Base-by-base conservation (phyloP, 2,329 filamentous ascomycete species). In the Apiospora saccharicola region DNA sequence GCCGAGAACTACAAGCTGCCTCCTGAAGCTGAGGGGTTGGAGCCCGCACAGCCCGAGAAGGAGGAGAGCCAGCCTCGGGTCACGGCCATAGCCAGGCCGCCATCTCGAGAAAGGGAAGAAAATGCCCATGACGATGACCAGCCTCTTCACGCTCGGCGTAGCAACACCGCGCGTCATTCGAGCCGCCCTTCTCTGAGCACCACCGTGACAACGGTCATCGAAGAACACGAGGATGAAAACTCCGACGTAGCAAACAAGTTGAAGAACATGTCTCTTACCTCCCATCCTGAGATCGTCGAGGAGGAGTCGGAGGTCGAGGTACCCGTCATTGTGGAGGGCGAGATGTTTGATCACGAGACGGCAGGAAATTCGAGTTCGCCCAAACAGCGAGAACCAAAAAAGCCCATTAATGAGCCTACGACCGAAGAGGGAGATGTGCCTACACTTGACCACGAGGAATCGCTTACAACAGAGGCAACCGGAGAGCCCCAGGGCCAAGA, bases 1-100 rank as follows among this genome's bases (percentile, higher is more conserved):
- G 91, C 94, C 69, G 96, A 98, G 83, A 98, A 97, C 80, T 98
- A 98, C 84, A 98, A 97, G 73, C 91, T 99, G 64, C 96, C 96
- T 0, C 90, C 93, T 2, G 96, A 98, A 82, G 96, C 96, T 4
- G 96, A 98, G 82, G 96, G 95, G 0, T 84, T 94, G 1, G 94
- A 96, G 75, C 83, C 85, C 19, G 80, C 79, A 2, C 73, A 79
- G 24, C 64, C 80, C 8, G 82, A 84, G 74, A 81, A 84, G 37
- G 88, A 90, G 71, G 79, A 83, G 14, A 82, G 80, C 73, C 77
- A 80, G 68, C 79, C 79, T 22, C 78, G 77, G 44, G 80, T 83
- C 43, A 79, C 81, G 78, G 85, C 79, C 26, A 80, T 75, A 64
- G 78, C 72, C 53, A 80, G 77, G 69, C 78, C 74, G n/a, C 75